These are phyloP conservation scores for Laburnicola sp. DNA, from an alignment of 2,329 filamentous ascomycete genomes.

Conservation along the genomic window DNA sequence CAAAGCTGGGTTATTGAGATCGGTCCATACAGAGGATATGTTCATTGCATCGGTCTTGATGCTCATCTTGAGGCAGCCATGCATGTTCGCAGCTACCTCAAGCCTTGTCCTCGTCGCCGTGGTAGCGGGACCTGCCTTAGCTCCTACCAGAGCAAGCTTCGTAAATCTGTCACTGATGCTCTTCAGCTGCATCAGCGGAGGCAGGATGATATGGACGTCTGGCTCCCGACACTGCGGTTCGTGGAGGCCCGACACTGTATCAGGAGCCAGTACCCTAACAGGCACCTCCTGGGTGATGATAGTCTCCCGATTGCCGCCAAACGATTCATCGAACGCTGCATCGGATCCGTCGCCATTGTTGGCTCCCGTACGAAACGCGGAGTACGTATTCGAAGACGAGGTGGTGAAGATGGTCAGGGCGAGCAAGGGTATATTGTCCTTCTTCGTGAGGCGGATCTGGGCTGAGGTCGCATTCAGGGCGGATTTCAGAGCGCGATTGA, in stretches of 20 bases:
- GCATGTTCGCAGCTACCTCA: slow-evolving; percentile 91
- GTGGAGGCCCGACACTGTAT: slow-evolving; percentile 87
- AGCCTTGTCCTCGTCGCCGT: slow-evolving; percentile 58
- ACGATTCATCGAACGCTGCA: slow-evolving; percentile 27
- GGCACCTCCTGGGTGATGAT: slow-evolving; percentile 94
- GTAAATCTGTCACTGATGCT: slow-evolving; percentile 95
- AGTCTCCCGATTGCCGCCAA: slow-evolving; percentile 74
- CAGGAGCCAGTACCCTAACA: slow-evolving; percentile 82
- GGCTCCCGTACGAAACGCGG: slow-evolving; percentile 35
- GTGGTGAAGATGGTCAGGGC: slow-evolving; percentile 87
- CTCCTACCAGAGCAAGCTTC: slow-evolving; percentile 62
- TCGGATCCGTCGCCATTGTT: slow-evolving; percentile 34
- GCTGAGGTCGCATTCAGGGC: slow-evolving; percentile 80
- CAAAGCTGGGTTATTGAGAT: slow-evolving; percentile 82
- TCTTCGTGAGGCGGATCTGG: slow-evolving; percentile 88
- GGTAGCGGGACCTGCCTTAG: slow-evolving; percentile 42
- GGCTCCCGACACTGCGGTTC: slow-evolving; percentile 89
- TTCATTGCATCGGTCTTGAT: slow-evolving; percentile 82
- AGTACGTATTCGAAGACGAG: slow-evolving; percentile 55
- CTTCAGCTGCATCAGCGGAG: slow-evolving; percentile 84
- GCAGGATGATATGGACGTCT: slow-evolving; percentile 90
- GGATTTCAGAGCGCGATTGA: slow-evolving; percentile 90
- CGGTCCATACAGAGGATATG: slow-evolving; percentile 84
- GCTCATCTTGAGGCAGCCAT: slow-evolving; percentile 78
- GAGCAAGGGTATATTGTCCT: slow-evolving; percentile 81